Percentiles rank a stretch among this genome's conserved stretches.
Evolutionary conservation across 192 early-diverging fungal species (phyloP).

Genomic region (Backusella australiensis): DNA sequence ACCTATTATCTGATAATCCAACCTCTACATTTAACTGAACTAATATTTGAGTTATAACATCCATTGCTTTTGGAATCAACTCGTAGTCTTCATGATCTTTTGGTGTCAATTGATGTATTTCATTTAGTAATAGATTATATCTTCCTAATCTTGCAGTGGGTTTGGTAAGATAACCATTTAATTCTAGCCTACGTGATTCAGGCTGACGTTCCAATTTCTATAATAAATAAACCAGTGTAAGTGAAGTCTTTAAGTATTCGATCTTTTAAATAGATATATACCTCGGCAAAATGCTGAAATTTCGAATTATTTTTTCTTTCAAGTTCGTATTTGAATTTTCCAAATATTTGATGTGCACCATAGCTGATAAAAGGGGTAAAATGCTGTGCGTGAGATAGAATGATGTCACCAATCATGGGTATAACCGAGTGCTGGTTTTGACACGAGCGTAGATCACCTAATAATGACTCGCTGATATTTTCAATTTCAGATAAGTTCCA

Average conservation of each 20-base stretch:
- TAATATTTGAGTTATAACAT: neutral
- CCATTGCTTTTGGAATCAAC: neutral
- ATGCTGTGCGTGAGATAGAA: constrained; percentile 64
- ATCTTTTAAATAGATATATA: constrained; percentile 32
- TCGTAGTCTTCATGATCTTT: constrained; percentile 2
- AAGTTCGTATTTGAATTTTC: constrained; percentile 77
- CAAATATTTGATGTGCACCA: constrained; percentile 82
- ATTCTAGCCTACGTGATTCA: constrained; percentile 75
- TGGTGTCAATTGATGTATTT: constrained; percentile 8
- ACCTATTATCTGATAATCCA: neutral
- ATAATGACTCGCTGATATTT: constrained; percentile 58
- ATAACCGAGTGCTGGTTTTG: constrained; percentile 71
- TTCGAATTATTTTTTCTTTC: constrained; percentile 65
- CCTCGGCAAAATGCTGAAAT: constrained; percentile 74
- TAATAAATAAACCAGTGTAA: constrained; percentile 45
- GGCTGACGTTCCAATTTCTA: constrained; percentile 69
- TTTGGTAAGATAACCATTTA: constrained; percentile 83
- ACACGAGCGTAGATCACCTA: constrained; percentile 54
- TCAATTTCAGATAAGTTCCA: constrained; percentile 70
- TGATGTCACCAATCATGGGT: constrained; percentile 81
- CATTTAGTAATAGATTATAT: constrained; percentile 7
- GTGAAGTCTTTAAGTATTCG: neutral
- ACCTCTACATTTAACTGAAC: constrained; percentile 3
- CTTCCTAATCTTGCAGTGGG: constrained; percentile 79
- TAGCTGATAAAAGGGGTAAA: constrained; percentile 84